Conservation (phyloP, 2,329 filamentous ascomycete genomes). For the Aureobasidium sp. region DNA sequence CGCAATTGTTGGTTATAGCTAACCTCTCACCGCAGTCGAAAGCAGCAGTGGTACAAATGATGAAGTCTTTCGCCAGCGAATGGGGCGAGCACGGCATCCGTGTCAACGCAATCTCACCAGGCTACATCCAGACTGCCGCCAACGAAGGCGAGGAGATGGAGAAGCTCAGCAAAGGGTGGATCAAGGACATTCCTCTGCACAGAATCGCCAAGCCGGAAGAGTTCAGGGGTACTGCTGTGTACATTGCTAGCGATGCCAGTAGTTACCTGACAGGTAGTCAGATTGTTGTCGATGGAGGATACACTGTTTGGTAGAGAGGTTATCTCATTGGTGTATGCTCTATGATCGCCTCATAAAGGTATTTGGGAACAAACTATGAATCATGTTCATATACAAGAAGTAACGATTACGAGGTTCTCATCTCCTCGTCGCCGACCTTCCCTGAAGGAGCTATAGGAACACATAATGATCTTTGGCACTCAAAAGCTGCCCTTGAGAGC, state of each 20-base stretch:
- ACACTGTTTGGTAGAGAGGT: slow-evolving; percentile 20
- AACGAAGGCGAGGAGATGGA: slow-evolving; percentile 33
- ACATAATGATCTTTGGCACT: background rate
- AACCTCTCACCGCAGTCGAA: slow-evolving; percentile 20
- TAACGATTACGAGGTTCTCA: background rate
- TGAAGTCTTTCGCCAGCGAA: slow-evolving; percentile 29
- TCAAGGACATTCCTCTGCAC: slow-evolving; percentile 31
- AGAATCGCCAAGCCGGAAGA: slow-evolving; percentile 34
- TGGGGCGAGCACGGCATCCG: slow-evolving; percentile 27
- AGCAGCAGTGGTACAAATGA: slow-evolving; percentile 29
- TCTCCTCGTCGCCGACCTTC: background rate
- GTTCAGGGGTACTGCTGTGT: slow-evolving; percentile 30
- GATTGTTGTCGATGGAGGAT: slow-evolving; percentile 29
- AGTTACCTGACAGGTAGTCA: slow-evolving; percentile 28
- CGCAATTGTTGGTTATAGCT: slow-evolving; percentile 20
- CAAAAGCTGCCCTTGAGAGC: background rate
- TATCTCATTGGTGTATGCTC: background rate
- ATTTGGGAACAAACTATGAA: too few relatives aligned
- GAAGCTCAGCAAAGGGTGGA: slow-evolving; percentile 27
- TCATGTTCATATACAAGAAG: background rate
- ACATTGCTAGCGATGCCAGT: slow-evolving; percentile 28
- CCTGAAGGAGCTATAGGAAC: background rate
- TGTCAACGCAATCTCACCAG: slow-evolving; percentile 27
- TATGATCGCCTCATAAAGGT: background rate
- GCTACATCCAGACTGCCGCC: slow-evolving; percentile 28